These are phyloP conservation scores for Teratosphaeria viscida DNA, from an alignment of 2,329 filamentous ascomycete species.

Conservation along the genomic window DNA sequence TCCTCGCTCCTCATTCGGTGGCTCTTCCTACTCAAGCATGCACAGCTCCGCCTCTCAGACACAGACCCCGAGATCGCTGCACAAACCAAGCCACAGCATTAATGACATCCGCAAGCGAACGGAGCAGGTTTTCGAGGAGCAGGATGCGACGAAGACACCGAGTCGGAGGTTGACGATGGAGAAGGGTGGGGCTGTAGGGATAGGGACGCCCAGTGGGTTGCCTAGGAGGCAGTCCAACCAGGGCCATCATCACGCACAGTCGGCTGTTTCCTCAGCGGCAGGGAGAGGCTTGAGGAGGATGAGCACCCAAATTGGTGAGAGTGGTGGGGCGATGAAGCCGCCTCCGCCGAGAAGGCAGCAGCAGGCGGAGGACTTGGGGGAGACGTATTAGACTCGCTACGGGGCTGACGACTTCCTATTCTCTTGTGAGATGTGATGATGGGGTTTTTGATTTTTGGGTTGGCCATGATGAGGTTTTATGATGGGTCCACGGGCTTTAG, in stretches of 20 bases:
- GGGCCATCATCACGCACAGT: conserved; percentile 1
- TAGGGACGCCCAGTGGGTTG: conserved; percentile 8
- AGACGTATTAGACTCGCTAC: conserved; percentile 19
- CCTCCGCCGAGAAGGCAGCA: conserved; percentile 35
- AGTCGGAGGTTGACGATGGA: conserved; percentile 13
- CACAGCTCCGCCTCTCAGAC: background rate
- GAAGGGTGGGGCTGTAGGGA: conserved; percentile 6
- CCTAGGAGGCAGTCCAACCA: conserved; percentile 3
- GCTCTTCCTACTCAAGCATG: background rate
- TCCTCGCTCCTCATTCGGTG: background rate
- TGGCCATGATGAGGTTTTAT: background rate
- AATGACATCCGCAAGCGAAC: background rate
- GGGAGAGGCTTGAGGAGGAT: conserved; percentile 7
- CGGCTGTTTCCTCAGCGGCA: background rate
- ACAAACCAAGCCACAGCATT: background rate
- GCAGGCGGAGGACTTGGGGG: conserved; percentile 21
- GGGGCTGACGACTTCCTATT: background rate
- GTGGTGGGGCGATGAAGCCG: conserved; percentile 34
- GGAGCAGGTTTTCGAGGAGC: conserved; percentile 9
- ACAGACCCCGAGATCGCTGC: background rate
- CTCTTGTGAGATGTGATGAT: background rate
- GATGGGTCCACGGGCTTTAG: background rate
- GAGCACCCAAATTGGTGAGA: conserved; percentile 12
- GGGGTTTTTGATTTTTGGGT: background rate
- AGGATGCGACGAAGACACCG: conserved; percentile 5